These are phyloP conservation scores for Psilocybe sp. DNA, from an alignment of 768 basidiomycete species.

Conservation along the genomic window DNA sequence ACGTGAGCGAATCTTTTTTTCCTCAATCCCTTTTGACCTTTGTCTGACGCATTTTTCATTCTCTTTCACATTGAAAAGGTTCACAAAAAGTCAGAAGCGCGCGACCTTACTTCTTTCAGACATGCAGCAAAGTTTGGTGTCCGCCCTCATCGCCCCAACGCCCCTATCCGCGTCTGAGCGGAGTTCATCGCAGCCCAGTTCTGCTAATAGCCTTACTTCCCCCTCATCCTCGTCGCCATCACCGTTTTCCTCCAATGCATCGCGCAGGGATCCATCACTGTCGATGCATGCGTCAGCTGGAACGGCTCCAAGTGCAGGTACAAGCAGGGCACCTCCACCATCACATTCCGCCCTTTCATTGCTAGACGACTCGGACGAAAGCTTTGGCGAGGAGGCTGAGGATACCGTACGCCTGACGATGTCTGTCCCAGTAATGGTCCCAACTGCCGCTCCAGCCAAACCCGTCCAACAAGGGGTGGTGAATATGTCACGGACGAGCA, in stretches of 20 bases:
- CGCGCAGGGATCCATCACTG: background rate
- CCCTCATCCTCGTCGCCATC: constrained; percentile 9
- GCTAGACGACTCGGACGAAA: constrained; percentile 34
- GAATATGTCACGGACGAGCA: constrained; percentile 1
- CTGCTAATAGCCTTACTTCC: constrained; percentile 5
- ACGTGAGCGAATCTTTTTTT: constrained; percentile 43
- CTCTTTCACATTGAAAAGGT: constrained; percentile 32
- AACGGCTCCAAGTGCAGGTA: background rate
- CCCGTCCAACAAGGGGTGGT: constrained; percentile 1
- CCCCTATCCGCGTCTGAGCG: constrained; percentile 5
- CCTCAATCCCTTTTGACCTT: background rate
- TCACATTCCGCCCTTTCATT: constrained; percentile 20
- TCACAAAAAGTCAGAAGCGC: constrained; percentile 65
- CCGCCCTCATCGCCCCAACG: constrained; percentile 36
- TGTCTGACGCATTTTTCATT: background rate
- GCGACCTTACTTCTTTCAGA: constrained; percentile 66
- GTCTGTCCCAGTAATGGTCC: constrained; percentile 6
- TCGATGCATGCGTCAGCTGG: background rate
- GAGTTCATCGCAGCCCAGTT: background rate
- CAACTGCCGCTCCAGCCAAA: constrained; percentile 1
- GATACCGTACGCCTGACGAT: constrained; percentile 18
- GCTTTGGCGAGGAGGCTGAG: constrained; percentile 12
- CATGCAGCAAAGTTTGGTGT: constrained; percentile 54
- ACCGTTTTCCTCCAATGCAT: constrained; percentile 14
- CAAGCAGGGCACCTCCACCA: background rate